Evolutionary conservation across 129 eudicot species (phyloP).

Genomic region (Artemisia tridentata): DNA sequence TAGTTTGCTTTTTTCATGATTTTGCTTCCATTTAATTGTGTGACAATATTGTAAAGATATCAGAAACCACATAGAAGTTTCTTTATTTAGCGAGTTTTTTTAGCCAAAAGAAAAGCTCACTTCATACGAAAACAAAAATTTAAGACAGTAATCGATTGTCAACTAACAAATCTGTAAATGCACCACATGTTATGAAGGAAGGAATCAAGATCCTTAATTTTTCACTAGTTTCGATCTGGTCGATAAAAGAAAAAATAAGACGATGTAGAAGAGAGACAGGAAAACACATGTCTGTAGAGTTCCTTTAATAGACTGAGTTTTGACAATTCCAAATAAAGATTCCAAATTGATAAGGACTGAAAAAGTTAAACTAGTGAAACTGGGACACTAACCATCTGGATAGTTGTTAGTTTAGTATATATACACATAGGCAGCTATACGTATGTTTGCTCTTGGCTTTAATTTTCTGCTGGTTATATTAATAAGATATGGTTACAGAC

Average conservation of each 20-base stretch:
- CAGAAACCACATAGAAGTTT: neutral
- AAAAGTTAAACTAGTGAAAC: neutral
- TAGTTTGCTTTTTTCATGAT: constrained; percentile 4
- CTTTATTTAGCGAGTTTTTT: neutral
- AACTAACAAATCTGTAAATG: constrained; percentile 7
- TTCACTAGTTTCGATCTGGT: neutral
- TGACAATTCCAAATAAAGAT: neutral
- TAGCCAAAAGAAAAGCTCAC: constrained; percentile 3
- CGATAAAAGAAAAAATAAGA: neutral
- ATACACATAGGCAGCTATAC: too few species aligned
- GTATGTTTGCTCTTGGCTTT: too few species aligned
- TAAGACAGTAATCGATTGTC: neutral
- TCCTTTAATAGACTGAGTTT: neutral
- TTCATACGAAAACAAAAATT: neutral
- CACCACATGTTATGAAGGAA: constrained; percentile 9
- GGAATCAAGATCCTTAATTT: neutral
- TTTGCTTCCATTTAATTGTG: constrained; percentile 10
- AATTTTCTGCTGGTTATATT: too few species aligned
- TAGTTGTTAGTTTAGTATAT: neutral
- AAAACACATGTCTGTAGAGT: neutral
- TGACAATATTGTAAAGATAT: neutral
- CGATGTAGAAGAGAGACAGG: neutral
- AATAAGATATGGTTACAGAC: too few species aligned
- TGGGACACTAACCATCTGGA: neutral
- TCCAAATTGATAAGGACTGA: neutral